Evolutionary conservation across 345 rosid species (phyloP).

Genomic region (Euphorbia peplus): DNA sequence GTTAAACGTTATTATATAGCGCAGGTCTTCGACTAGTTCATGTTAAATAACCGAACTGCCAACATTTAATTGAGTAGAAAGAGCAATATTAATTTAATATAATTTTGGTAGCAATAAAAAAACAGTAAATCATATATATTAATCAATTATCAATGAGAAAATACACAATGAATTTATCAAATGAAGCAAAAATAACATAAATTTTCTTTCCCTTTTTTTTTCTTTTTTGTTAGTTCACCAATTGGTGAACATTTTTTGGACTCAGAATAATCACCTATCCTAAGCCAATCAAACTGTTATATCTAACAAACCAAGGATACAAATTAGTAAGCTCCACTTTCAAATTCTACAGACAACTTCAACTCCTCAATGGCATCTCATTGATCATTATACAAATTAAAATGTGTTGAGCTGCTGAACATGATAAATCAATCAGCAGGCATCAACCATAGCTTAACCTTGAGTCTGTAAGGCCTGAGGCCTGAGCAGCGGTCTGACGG

Average conservation of each 20-base stretch:
- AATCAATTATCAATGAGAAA: not conserved
- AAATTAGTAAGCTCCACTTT: conserved; percentile 17
- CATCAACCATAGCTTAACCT: conserved; percentile 75
- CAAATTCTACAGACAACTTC: conserved; percentile 10
- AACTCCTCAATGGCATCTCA: too few species aligned
- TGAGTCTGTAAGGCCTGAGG: conserved; percentile 46
- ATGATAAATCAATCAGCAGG: not conserved
- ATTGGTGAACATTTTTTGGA: conserved; percentile 21
- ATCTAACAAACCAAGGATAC: conserved; percentile 17
- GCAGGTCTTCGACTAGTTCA: too few species aligned
- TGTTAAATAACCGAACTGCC: too few species aligned
- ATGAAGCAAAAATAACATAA: not conserved
- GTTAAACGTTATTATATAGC: too few species aligned
- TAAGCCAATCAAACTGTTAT: conserved; percentile 19
- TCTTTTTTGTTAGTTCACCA: too few species aligned
- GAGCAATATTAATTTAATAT: not conserved
- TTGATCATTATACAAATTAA: conserved; percentile 2
- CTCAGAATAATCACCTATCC: not conserved
- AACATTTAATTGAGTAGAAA: too few species aligned
- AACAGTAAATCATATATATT: not conserved
- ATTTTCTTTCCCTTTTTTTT: conserved; percentile 2
- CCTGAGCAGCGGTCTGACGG: conserved; percentile 51
- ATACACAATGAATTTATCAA: not conserved
- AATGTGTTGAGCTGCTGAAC: not conserved
- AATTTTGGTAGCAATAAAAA: not conserved